Evolutionary conservation across 2,329 filamentous ascomycete species (phyloP), one percentile per base, ranked within the genome.

Genomic region (Trichoderma citrinoviride): DNA sequence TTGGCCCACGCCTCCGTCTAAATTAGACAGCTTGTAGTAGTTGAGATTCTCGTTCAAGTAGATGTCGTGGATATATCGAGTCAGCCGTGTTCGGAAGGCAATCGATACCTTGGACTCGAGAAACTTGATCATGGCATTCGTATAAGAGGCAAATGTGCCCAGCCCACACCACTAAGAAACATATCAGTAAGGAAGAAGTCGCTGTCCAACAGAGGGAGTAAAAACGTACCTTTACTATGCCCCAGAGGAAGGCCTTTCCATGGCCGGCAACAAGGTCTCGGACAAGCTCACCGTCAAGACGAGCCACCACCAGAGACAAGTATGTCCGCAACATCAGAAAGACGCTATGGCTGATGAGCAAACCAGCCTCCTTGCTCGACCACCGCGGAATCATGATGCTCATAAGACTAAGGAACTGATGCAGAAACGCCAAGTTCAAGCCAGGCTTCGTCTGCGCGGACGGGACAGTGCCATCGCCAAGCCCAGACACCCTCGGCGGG

Each of bases 91-190:
- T 47, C 95, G 89, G 83, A 99, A 99, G 40, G 96, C 94, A 70
- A 99, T 99, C 7, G 94, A 97, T 61, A 99, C 93, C 80, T 99
- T 99, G 57, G 92, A 94, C 78, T 99, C 94, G 68, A 99, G 84
- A 78, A 91, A 99, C 77, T 98, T 98, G 82, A 99, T 99, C 90
- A 96, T 97, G 62, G 94, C 93, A 77, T 99, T 99, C 57, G 94
- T 97, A 74, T 99, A 99, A 0, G 94, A 96, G 8, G 93, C 94
- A 68, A 98, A 88, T 2, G 91, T 92, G 47, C 95, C 95, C 41
- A 99, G 89, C 3, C 94, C 93, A 69, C 93, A 93, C 95, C 95
- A 99, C 82, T 87, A 58, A 43, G n/a, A 21, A 12, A 19, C 5
- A 3, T 14, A 17, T 27, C 17, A 10, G 25, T 54, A 37, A 52